Percentiles rank a stretch among this genome's conserved stretches.
phyloP scores from a whole-genome alignment of 257 asterid genomes.

The Linaria vulgaris region DNA sequence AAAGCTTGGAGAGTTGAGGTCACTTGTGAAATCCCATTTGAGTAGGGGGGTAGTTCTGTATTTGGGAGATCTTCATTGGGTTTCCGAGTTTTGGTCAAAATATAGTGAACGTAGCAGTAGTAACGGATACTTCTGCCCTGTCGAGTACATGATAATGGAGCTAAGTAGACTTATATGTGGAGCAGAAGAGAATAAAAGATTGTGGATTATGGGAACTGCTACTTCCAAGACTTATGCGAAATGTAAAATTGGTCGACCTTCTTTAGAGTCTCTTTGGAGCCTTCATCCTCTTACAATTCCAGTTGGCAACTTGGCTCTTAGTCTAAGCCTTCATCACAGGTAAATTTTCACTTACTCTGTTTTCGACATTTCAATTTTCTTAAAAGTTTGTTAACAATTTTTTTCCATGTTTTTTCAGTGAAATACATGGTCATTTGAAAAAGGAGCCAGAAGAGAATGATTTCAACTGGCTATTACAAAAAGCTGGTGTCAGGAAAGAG shows the following conservation, averaged over 20 bases:
- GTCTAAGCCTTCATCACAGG: slow-evolving; percentile 64
- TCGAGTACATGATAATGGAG: slow-evolving; percentile 94
- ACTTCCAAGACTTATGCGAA: slow-evolving; percentile 60
- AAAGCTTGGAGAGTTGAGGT: slow-evolving; percentile 67
- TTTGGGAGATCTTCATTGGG: slow-evolving; percentile 81
- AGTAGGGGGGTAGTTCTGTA: slow-evolving; percentile 79
- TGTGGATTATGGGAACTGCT: slow-evolving; percentile 80
- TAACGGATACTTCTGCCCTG: slow-evolving; percentile 47
- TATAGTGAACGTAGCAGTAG: slow-evolving; percentile 42
- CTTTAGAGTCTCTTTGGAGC: slow-evolving; percentile 76
- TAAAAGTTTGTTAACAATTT: too few relatives aligned
- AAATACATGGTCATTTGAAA: slow-evolving; percentile 42
- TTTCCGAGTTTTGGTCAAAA: slow-evolving; percentile 76
- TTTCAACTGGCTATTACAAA: slow-evolving; percentile 37
- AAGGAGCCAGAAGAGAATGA: slow-evolving; percentile 43
- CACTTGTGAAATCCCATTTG: slow-evolving; percentile 54
- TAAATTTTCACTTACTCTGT: slow-evolving; percentile 33
- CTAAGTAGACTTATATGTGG: slow-evolving; percentile 62
- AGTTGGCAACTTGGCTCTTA: slow-evolving; percentile 52
- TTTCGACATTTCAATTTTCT: too few relatives aligned
- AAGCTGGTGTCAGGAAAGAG: slow-evolving; percentile 54
- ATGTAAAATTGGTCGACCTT: slow-evolving; percentile 73
- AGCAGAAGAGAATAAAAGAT: slow-evolving; percentile 39
- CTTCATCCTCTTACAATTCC: slow-evolving; percentile 71
- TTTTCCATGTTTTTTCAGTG: slow-evolving; percentile 31